Base-by-base conservation (phyloP, 2,329 filamentous ascomycete genomes). In the Epicoccum nigrum region DNA sequence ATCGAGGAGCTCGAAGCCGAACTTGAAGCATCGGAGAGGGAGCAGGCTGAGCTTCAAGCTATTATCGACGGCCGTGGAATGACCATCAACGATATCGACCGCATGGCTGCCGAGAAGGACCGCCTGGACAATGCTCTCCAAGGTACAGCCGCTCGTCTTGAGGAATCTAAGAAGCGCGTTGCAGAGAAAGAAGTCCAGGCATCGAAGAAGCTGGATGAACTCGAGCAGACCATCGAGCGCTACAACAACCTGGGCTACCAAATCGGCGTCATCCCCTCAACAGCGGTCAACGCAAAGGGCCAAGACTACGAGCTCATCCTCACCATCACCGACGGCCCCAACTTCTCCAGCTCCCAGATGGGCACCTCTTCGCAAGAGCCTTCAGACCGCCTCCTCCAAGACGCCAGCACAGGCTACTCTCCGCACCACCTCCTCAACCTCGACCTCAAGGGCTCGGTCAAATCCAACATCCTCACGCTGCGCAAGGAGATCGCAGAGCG, bases 51-150 rank as follows among this genome's bases (percentile, higher is more conserved):
- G 23, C 81, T 99, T 8, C 93, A 97, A 71, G 86, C 88, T 52
- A 86, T 89, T 23, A 92, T 99, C 21, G 94, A 97, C 73, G 87
- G 88, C 62, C 91, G 96, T 69, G 94, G 94, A 2, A 92, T 99
- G 71, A 95, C 92, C 66, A 95, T 97, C 76, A 89, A 94, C 76
- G 94, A 99, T 82, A 97, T 99, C 69, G 94, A 99, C 81, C 91
- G 94, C 73, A 97, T 99, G 93, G 96, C 92, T 63, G 87, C 90
- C 28, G 94, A 99, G 73, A 87, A 92, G 45, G 94, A 99, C 67
- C 86, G 94, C 38, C 82, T 99, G n/a, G 90, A 96, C 59, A 92
- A 88, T 64, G 89, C 87, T 33, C 87, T 96, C 35, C 91, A 96
- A 63, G 83, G 86, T 2, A 89, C 90, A 0, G 81, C 85, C 5